phyloP scores from a whole-genome alignment of 345 rosid genomes.

The Hevea brasiliensis region DNA sequence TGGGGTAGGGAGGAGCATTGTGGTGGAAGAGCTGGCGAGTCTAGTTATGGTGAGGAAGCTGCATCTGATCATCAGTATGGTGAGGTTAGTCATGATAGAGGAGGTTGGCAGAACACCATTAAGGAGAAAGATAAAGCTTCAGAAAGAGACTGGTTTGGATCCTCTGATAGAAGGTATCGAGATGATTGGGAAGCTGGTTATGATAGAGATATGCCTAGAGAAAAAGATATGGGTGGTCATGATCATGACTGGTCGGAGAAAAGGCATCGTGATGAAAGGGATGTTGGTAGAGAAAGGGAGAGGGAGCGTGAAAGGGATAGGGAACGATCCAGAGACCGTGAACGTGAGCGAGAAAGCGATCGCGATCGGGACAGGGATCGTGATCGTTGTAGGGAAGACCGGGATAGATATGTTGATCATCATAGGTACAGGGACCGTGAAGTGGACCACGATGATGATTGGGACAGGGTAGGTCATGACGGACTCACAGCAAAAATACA shows the following conservation, averaged over 20 bases:
- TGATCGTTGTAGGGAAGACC: conserved; percentile 60
- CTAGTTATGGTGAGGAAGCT: conserved; percentile 82
- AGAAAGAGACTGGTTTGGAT: conserved; percentile 73
- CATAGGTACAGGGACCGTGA: conserved; percentile 59
- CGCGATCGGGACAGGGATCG: conserved; percentile 64
- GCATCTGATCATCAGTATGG: conserved; percentile 81
- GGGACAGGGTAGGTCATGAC: conserved; percentile 66
- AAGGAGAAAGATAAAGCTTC: conserved; percentile 69
- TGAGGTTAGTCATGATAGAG: conserved; percentile 66
- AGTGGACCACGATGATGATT: conserved; percentile 61
- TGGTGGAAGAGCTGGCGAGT: conserved; percentile 73
- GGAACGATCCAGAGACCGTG: conserved; percentile 61
- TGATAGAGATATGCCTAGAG: conserved; percentile 62
- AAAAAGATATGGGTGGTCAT: conserved; percentile 50
- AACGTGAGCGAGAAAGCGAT: conserved; percentile 35
- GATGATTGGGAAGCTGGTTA: conserved; percentile 64
- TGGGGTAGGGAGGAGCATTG: conserved; percentile 77
- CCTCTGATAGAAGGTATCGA: conserved; percentile 70
- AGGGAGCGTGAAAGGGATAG: conserved; percentile 60
- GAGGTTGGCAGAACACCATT: conserved; percentile 49
- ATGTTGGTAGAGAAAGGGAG: conserved; percentile 59
- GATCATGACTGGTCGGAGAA: conserved; percentile 61
- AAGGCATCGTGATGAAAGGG: conserved; percentile 65
- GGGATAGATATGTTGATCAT: conserved; percentile 59
- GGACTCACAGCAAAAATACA: conserved; percentile 64